Evolutionary conservation across 1,284 basidiomycete genomes (phyloP).

Genomic region (Boletus mariae): DNA sequence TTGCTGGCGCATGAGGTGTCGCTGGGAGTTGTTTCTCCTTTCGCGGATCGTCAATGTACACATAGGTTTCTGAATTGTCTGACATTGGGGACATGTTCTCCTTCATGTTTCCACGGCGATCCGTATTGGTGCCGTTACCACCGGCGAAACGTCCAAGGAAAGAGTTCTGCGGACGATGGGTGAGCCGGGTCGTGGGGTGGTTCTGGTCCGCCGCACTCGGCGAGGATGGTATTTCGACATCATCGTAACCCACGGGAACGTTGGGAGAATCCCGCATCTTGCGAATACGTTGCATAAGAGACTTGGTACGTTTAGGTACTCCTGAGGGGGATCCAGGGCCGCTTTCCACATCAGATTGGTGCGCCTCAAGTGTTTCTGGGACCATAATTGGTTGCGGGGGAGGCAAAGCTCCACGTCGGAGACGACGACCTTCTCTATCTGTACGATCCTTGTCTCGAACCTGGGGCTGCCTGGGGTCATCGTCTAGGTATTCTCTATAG

Average conservation of each 20-base stretch:
- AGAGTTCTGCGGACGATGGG: conserved; percentile 67
- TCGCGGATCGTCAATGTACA: conserved; percentile 56
- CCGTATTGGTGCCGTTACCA: conserved; percentile 26
- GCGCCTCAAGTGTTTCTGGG: conserved; percentile 48
- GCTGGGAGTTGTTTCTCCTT: conserved; percentile 65
- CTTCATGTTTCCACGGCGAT: conserved; percentile 30
- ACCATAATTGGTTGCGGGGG: conserved; percentile 80
- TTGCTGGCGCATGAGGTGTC: conserved; percentile 37
- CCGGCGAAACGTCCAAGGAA: conserved; percentile 68
- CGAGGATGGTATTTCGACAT: conserved; percentile 44
- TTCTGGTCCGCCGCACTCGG: conserved; percentile 43
- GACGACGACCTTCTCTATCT: conserved; percentile 30
- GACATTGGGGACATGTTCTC: conserved; percentile 35
- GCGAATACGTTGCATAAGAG: conserved; percentile 78
- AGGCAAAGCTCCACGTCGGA: conserved; percentile 53
- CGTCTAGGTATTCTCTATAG: conserved; percentile 43
- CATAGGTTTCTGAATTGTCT: conserved; percentile 53
- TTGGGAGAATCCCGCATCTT: conserved; percentile 81
- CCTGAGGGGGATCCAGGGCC: conserved; percentile 40
- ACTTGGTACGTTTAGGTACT: conserved; percentile 67
- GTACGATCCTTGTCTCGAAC: conserved; percentile 30
- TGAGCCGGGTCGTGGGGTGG: conserved; percentile 42
- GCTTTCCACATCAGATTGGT: conserved; percentile 35
- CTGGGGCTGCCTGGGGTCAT: conserved; percentile 31
- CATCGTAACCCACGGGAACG: conserved; percentile 61